Base-by-base conservation (phyloP, 345 rosid species). In the Stellera chamaejasme region DNA sequence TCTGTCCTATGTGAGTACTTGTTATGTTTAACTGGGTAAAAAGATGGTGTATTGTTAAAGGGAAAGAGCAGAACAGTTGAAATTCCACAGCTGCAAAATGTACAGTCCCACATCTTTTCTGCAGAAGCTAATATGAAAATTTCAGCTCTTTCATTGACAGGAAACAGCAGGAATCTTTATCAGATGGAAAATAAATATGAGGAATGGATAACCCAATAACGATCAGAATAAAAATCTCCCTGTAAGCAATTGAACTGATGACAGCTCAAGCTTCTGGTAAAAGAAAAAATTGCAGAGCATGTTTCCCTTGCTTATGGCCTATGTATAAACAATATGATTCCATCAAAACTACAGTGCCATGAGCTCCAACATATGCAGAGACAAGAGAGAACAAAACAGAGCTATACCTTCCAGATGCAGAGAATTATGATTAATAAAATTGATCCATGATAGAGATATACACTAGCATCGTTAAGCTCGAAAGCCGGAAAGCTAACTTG, bases 391-490 rank as follows among this genome's bases (percentile, higher is more conserved):
- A 19, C 56, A 48, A 1, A 32, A 14, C 11, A 45, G 12, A 32
- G 16, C 36, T 50, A 67, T 59, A 49, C 45, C 15, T 47, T 56
- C 53, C 13, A 14, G 55, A 63, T 49, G 61, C 42, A 62, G 43
- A 64, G 62, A 26, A 44, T 36, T 11, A 10, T 26, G 43, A 26
- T 39, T 19, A 0, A 54, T 69, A 68, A 64, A 66, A 70, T 62
- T 58, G 67, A 66, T 59, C 61, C 72, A 60, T 68, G 88, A 79
- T 61, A 72, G 71, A 59, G 82, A 76, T 72, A 79, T 76, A 69
- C 84, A 82, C 73, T 72, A 74, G 64, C 80, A 72, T 79, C 80
- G 80, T 81, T 71, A 71, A 68, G 66, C 78, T 63, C 77, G 64
- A 75, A 72, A 75, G 75, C 62, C 51, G 48, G 57, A 73, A 66